Evolutionary conservation across 2,329 filamentous ascomycete species (phyloP).

Genomic region (Mollisia scopiformis): DNA sequence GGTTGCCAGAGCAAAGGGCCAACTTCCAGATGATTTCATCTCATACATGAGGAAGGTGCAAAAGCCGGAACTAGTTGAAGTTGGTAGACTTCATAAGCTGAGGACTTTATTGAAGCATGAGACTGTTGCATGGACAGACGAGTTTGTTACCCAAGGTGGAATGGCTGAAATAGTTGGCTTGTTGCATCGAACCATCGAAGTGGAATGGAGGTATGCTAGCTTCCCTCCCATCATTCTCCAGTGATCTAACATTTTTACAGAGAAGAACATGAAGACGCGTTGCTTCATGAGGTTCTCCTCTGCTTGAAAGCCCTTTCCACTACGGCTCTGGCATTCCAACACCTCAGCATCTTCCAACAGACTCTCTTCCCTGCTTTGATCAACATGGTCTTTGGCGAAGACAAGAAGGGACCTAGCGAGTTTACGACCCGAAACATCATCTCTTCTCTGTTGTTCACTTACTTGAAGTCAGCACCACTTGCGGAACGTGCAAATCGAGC

Average conservation of each 20-base stretch:
- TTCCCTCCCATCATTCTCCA: conserved; percentile 38
- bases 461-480: conserved; percentile 70
- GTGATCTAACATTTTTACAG: conserved; percentile 49
- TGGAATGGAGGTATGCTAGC: conserved; percentile 82
- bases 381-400: conserved; percentile 92
- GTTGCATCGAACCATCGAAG: conserved; percentile 87
- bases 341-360: conserved; percentile 77
- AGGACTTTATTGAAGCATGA: conserved; percentile 89
- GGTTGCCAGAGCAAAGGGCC: conserved; percentile 71
- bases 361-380: conserved; percentile 86
- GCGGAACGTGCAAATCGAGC: conserved; percentile 70
- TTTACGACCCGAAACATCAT: conserved; percentile 93
- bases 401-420: conserved; percentile 96
- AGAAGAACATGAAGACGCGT: conserved; percentile 92
- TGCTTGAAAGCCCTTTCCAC: conserved; percentile 95
- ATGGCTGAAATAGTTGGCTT: conserved; percentile 90
- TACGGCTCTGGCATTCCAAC: conserved; percentile 81
- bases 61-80: conserved; percentile 82
- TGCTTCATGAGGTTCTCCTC: conserved; percentile 89
- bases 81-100: conserved; percentile 94
- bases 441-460: conserved; percentile 85
- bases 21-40: conserved; percentile 83
- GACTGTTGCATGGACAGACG: conserved; percentile 92
- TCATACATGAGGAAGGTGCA: conserved; percentile 79
- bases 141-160: conserved; percentile 85